Percentiles rank a stretch among this genome's conserved stretches.
Evolutionary conservation across 768 basidiomycete genomes (phyloP).

Genomic region (Hygrophoropsis aurantiaca): DNA sequence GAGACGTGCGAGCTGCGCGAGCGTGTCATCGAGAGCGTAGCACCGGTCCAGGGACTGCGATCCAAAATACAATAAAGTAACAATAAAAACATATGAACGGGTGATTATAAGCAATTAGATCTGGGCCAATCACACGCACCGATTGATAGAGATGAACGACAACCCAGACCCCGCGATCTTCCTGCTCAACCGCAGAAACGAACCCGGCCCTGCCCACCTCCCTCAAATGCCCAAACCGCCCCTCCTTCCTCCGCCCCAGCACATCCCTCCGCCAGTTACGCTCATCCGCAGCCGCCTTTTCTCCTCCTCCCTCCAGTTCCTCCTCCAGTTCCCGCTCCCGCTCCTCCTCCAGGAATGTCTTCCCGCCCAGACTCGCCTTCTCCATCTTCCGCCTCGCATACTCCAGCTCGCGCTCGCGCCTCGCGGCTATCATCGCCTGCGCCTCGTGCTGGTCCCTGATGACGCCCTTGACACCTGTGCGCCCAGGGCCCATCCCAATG

Average conservation of each 20-base stretch:
- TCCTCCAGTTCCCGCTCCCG: conserved; percentile 48
- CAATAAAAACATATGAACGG: neutral
- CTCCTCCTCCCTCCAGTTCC: too few species aligned
- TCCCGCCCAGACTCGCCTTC: conserved; percentile 61
- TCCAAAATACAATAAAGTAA: conserved; percentile 1
- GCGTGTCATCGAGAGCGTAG: conserved; percentile 63
- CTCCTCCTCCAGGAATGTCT: conserved; percentile 79
- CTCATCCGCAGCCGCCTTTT: too few species aligned
- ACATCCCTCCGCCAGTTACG: conserved; percentile 37
- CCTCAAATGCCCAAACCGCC: conserved; percentile 73
- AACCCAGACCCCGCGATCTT: conserved; percentile 71
- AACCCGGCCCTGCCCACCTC: conserved; percentile 78
- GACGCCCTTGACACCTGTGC: conserved; percentile 88
- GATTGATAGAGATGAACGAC: conserved; percentile 85
- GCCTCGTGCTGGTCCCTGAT: conserved; percentile 81
- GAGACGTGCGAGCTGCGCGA: conserved; percentile 66
- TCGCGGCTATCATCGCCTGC: conserved; percentile 49
- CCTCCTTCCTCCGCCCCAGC: conserved; percentile 49
- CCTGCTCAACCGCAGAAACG: conserved; percentile 71
- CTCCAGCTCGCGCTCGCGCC: conserved; percentile 50
- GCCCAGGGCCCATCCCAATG: conserved; percentile 83
- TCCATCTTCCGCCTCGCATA: conserved; percentile 60
- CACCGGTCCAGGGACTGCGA: conserved; percentile 76
- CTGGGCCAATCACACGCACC: conserved; percentile 42
- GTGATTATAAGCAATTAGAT: neutral